Percentiles rank a stretch among this genome's conserved stretches.
These are phyloP conservation scores for Conringia planisiliqua DNA, from an alignment of 345 rosid genomes.

Conservation along the genomic window DNA sequence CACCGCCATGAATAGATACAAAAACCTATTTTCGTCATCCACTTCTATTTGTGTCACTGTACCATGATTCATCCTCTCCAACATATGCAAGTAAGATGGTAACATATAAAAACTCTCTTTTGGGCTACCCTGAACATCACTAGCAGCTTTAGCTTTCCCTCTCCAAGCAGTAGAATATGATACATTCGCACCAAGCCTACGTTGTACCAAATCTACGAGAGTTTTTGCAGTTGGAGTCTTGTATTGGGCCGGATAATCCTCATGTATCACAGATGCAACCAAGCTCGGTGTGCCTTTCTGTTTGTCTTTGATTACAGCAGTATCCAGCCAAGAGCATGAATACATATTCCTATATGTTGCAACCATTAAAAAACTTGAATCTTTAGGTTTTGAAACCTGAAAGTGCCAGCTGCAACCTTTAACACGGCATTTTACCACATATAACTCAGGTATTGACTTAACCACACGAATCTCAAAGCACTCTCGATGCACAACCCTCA, in stretches of 20 bases:
- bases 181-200: background rate
- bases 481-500: too few relatives aligned
- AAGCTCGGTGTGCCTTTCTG: background rate
- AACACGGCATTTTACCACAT: too few relatives aligned
- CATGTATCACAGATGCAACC: background rate
- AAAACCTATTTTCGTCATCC: background rate
- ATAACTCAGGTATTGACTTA: too few relatives aligned
- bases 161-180: background rate
- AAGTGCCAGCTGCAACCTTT: too few relatives aligned
- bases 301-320: background rate
- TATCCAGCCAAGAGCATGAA: background rate
- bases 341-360: background rate
- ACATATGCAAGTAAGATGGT: background rate
- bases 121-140: too few relatives aligned
- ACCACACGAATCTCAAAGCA: too few relatives aligned
- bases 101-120: background rate
- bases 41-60: background rate
- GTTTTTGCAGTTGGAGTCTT: background rate
- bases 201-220: background rate
- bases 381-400: too few relatives aligned
- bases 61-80: background rate
- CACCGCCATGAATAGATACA: background rate
- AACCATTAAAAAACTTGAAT: background rate
- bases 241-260: background rate
- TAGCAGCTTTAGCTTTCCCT: background rate